phyloP scores from a whole-genome alignment of 2,329 filamentous ascomycete species.

The Alternaria conjuncta region DNA sequence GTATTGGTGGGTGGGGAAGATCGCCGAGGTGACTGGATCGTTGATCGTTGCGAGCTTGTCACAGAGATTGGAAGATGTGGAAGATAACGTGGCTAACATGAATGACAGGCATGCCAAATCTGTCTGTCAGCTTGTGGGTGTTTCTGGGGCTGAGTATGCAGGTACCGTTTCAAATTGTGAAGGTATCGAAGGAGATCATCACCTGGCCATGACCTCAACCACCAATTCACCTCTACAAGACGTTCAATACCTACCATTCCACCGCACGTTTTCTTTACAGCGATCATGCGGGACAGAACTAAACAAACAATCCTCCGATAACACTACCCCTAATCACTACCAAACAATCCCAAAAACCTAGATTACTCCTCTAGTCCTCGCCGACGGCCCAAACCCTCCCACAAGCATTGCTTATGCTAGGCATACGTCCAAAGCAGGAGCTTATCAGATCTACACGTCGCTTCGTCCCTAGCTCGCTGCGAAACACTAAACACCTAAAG shows the following conservation, averaged over 20 bases:
- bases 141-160: neutral
- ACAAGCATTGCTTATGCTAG: neutral
- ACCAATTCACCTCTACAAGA: neutral
- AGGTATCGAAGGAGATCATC: neutral
- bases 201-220: neutral
- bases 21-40: neutral
- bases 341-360: neutral
- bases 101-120: neutral
- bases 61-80: neutral
- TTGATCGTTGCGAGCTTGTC: neutral
- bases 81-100: neutral
- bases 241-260: neutral
- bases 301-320: neutral
- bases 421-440: neutral
- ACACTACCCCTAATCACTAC: neutral
- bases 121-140: neutral
- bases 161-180: neutral
- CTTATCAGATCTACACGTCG: neutral
- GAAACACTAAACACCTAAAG: neutral
- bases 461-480: neutral
- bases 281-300: neutral
- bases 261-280: neutral
- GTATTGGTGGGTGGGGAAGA: neutral
- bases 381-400: neutral
- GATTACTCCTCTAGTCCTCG: neutral